phyloP scores from a whole-genome alignment of 2,329 filamentous ascomycete species.

The Dactylonectria macrodidyma region DNA sequence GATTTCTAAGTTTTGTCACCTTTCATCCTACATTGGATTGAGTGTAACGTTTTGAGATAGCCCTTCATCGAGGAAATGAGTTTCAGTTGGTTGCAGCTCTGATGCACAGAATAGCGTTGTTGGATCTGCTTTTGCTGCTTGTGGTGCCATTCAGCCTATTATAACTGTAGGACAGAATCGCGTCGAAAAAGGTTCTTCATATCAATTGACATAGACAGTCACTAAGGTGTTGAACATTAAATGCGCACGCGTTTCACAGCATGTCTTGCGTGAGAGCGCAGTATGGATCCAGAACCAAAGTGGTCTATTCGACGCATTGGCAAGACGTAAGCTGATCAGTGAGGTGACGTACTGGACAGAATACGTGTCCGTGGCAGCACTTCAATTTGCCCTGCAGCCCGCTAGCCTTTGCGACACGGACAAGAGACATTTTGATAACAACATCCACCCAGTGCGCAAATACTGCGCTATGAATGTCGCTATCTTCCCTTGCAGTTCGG shows the following conservation, averaged over 20 bases:
- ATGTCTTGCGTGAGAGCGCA: conserved; percentile 4
- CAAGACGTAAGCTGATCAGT: conserved; percentile 21
- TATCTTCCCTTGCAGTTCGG: conserved; percentile 10
- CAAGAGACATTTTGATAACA: background rate
- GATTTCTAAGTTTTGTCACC: background rate
- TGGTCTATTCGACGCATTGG: conserved; percentile 16
- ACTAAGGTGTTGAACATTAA: background rate
- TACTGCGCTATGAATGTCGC: background rate
- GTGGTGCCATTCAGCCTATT: background rate
- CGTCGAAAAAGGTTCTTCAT: background rate
- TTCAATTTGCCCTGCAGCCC: conserved; percentile 22
- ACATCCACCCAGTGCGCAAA: background rate
- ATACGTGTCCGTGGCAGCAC: conserved; percentile 21
- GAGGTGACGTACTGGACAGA: conserved; percentile 25
- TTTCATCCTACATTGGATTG: no score
- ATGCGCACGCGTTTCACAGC: conserved; percentile 4
- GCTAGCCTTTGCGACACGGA: background rate
- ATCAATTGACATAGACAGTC: background rate
- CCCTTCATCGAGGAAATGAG: background rate
- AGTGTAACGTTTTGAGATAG: background rate
- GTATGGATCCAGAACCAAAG: background rate
- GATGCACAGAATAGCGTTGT: background rate
- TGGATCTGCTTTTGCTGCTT: background rate
- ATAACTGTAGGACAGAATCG: background rate
- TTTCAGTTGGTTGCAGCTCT: conserved; percentile 1